A percentile compares a stretch with the other conserved stretches of the same genome.
These are phyloP conservation scores for Parastagonospora nodorum DNA, from an alignment of 2,329 filamentous ascomycete genomes.

Conservation along the genomic window DNA sequence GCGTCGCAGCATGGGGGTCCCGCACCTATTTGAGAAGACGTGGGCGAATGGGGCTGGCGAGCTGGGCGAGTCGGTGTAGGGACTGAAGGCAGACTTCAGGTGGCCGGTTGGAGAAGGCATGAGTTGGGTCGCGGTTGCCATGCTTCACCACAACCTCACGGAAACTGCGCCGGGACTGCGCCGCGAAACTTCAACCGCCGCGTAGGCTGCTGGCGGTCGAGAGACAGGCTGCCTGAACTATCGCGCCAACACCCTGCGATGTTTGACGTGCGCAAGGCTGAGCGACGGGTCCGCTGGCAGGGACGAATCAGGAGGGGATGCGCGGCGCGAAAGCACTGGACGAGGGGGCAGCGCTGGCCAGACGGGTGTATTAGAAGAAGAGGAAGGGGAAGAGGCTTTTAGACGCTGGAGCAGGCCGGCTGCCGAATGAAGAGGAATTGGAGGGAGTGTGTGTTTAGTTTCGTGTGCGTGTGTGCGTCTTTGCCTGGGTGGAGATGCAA, in stretches of 20 bases:
- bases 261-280: constrained; percentile 25
- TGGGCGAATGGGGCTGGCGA: constrained; percentile 53
- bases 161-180: constrained; percentile 32
- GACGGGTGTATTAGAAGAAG: constrained; percentile 11
- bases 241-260: constrained; percentile 5
- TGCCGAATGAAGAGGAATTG: constrained; percentile 20
- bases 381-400: constrained; percentile 16
- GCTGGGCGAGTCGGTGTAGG: constrained; percentile 58
- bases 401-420: constrained; percentile 27
- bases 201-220: constrained; percentile 9
- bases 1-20: constrained; percentile 48
- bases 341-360: constrained; percentile 19
- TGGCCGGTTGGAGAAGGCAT: constrained; percentile 51
- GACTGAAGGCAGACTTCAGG: constrained; percentile 54
- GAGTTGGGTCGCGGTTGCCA: constrained; percentile 49
- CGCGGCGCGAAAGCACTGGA: constrained; percentile 27
- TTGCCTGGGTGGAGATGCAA: constrained; percentile 11
- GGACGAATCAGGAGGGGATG: constrained; percentile 26
- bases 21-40: constrained; percentile 50
- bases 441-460: constrained; percentile 18
- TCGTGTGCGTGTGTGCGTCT: constrained; percentile 12
- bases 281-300: constrained; percentile 5
- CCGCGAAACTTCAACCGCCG: constrained; percentile 9
- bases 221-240: constrained; percentile 7
- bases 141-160: constrained; percentile 29